Base-by-base conservation (phyloP, 1,284 basidiomycete species). In the Naganishia cerealis region DNA sequence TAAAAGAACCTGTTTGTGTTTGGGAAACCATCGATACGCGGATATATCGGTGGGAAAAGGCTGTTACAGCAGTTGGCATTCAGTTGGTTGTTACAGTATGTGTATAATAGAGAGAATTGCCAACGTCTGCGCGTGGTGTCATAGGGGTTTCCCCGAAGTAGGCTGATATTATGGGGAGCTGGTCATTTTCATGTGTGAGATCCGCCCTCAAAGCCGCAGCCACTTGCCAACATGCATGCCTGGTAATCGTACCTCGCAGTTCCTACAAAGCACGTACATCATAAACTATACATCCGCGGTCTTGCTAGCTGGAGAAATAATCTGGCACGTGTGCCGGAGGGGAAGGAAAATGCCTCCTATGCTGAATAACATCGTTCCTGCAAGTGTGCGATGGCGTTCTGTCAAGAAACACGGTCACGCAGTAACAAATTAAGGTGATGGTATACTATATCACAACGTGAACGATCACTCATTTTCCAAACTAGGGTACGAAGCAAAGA, bases 61-160 rank as follows among this genome's bases (percentile, higher is more conserved):
- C 46, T 50, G 46, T 21, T 50, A 50, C 46, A 24, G 46, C 46
- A 50, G 21, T 50, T 50, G 21, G 21, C 46, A 50, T 50, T 9
- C 21, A 50, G 46, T 50, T 50, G 46, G 46, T 50, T 50, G n/a
- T 50, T 50, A 24, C 46, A 50, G 46, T 50, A 9, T 50, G 46
- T 50, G 46, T 50, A 50, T 50, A 50, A 50, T 50, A 50, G n/a
- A 24, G 46, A 50, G 6, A 21, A 50, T 24, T 21, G 46, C 46
- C 46, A 21, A 13, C 21, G 21, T 50, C 24, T 24, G 46, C 7
- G 8, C 7, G 21, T 50, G 9, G n/a, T 24, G n/a, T n/a, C 2
- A 24, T 21, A 24, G 9, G n/a, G 46, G n/a, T 50, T 50, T 50
- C n/a, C 15, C 6, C 7, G 6, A 7, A 50, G 7, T 3, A 24